Base-by-base conservation (phyloP, 106 monocot genomes). In the Dendrobium huoshanense region DNA sequence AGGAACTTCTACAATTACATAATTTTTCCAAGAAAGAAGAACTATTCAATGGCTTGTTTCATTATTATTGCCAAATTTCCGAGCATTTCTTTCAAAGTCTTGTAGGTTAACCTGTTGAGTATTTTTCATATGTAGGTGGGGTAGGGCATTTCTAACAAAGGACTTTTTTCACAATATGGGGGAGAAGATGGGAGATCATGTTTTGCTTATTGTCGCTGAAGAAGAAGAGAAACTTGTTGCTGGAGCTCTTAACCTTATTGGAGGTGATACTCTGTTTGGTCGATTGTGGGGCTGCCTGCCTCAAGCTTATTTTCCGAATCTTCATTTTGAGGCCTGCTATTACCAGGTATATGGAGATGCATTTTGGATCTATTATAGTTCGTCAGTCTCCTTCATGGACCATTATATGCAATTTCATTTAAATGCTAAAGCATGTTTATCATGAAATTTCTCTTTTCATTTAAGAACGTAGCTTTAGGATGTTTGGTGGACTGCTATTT, bases 261-360 rank as follows among this genome's bases (percentile, higher is more conserved):
- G 98, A 75, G 98, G 95, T 47, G 91, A 93, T 80, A 95, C 98
- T 73, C 79, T 99, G 78, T 99, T 93, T 87, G 98, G 98, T 45
- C 92, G 95, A 33, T 87, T 99, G 83, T 99, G 98, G 98, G 95
- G 98, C 5, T 99, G 98, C 77, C 81, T 87, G 16, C 92, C 98
- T 68, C 77, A 73, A 84, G 90, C 84, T 6, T 99, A 95, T 82
- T 99, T 88, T 85, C 98, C 95, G 27, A 90, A 82, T 86, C 87
- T 99, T 86, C 98, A 99, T 88, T 98, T 99, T 84, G 95, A 99
- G 88, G 98, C 95, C 43, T 99, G 98, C 55, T 93, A 99, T 85
- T 99, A 99, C 82, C 98, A 99, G 90, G 98, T 99, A 77, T 81
- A 45, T 22, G n/a, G 7, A 64, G 64, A 31, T 81, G 7, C 29